These are phyloP conservation scores for Tillandsia leiboldiana DNA, from an alignment of 176 grass and related monocot genomes.

Conservation along the genomic window DNA sequence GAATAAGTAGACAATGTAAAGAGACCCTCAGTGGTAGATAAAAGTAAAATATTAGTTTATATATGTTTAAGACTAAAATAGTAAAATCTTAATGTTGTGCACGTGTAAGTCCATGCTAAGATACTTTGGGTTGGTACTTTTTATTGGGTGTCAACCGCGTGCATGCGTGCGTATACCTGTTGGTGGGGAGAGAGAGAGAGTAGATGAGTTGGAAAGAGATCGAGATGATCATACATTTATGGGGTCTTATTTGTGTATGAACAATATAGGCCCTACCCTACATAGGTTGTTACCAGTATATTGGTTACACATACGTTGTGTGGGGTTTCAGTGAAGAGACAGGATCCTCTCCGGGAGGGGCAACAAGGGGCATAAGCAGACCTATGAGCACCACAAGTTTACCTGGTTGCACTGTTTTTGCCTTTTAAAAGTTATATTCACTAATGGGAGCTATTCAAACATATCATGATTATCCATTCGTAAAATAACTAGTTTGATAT, in stretches of 20 bases:
- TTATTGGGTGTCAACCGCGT: background rate
- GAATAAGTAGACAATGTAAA: background rate
- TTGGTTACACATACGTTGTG: too few relatives aligned
- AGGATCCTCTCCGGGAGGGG: too few relatives aligned
- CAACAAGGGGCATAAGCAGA: background rate
- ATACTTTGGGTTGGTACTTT: background rate
- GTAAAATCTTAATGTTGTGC: conserved; percentile 1
- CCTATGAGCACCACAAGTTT: background rate
- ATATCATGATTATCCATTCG: background rate
- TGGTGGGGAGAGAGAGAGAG: background rate
- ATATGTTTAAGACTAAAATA: background rate
- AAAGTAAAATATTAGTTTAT: background rate
- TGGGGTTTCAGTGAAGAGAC: too few relatives aligned
- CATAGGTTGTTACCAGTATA: too few relatives aligned
- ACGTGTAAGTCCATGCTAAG: background rate
- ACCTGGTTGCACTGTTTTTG: background rate
- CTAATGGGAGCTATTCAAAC: background rate
- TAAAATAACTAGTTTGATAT: background rate
- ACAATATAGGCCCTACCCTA: background rate
- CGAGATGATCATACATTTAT: background rate
- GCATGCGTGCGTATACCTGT: background rate
- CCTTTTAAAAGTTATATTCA: background rate
- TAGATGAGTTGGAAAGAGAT: background rate
- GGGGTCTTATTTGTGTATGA: background rate
- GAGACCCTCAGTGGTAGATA: background rate